Conservation (phyloP, 129 eudicot species). For the Helichrysum umbraculigerum region DNA sequence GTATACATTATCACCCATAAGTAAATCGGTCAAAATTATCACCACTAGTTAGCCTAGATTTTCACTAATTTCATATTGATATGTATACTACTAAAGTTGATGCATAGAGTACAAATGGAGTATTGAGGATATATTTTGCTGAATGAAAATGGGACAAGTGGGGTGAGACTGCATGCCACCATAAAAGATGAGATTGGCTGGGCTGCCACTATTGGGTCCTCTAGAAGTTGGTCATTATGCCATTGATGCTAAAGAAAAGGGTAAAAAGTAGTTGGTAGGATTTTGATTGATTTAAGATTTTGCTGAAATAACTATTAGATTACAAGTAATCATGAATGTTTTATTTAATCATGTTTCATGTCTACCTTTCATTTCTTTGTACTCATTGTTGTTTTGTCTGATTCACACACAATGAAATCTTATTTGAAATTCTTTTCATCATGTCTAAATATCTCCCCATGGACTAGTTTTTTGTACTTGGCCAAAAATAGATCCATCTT, state of each 20-base stretch:
- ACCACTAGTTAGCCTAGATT: not conserved
- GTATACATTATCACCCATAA: not conserved
- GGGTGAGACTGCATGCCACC: conserved; percentile 42
- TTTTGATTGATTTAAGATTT: conserved; percentile 36
- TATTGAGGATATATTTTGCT: conserved; percentile 26
- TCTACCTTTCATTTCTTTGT: conserved; percentile 37
- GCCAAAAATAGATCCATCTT: conserved; percentile 1
- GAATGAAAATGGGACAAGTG: conserved; percentile 37
- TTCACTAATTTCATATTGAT: not conserved
- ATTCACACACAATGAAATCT: conserved; percentile 34
- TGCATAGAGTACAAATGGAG: conserved; percentile 27
- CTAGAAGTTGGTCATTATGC: conserved; percentile 26
- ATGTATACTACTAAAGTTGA: conserved; percentile 8
- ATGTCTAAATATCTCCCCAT: conserved; percentile 29
- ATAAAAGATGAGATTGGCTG: conserved; percentile 34
- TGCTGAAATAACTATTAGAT: conserved; percentile 33
- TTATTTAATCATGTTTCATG: conserved; percentile 45
- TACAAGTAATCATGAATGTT: conserved; percentile 34
- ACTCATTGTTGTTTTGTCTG: conserved; percentile 41
- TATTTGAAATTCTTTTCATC: conserved; percentile 21
- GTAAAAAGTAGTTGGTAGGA: conserved; percentile 34
- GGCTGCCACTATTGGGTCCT: conserved; percentile 39
- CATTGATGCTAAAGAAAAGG: conserved; percentile 31
- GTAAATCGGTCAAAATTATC: too few relatives aligned
- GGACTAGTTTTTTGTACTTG: conserved; percentile 19